Evolutionary conservation across 1,284 basidiomycete species (phyloP).

Genomic region (Leccinum holopus): DNA sequence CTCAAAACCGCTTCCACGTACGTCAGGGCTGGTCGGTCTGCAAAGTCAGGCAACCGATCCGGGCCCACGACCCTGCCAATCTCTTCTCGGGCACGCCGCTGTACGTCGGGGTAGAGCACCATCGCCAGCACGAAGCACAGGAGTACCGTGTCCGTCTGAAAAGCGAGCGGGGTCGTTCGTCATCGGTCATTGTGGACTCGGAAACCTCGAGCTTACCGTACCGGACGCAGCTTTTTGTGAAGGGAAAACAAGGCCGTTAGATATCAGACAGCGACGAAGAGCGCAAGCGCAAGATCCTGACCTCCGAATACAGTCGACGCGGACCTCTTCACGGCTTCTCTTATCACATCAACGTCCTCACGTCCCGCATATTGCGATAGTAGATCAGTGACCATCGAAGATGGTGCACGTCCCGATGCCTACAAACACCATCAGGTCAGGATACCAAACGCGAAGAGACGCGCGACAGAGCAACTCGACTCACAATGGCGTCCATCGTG

Average conservation of each 20-base stretch:
- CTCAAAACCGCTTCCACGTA: slow-evolving; percentile 11
- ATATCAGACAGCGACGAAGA: not conserved
- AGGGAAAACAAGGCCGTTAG: not conserved
- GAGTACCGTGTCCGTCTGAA: not conserved
- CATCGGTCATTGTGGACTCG: not conserved
- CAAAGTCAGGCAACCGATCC: slow-evolving; percentile 9
- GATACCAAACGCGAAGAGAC: not conserved
- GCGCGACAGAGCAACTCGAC: not conserved
- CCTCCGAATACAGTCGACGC: slow-evolving; percentile 7
- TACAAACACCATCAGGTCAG: not conserved
- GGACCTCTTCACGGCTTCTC: not conserved
- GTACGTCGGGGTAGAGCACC: slow-evolving; percentile 9
- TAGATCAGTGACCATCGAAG: slow-evolving; percentile 4
- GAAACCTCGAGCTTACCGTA: not conserved
- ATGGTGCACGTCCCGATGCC: slow-evolving; percentile 3
- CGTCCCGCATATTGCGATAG: not conserved
- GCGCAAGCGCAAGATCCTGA: not conserved
- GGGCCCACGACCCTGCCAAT: slow-evolving; percentile 9
- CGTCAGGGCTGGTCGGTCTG: slow-evolving; percentile 4
- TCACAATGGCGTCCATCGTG: slow-evolving; percentile 2
- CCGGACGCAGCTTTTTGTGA: not conserved
- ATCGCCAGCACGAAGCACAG: slow-evolving; percentile 11
- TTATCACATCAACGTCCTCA: not conserved
- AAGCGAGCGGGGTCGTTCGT: not conserved
- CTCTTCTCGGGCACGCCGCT: slow-evolving; percentile 11